Evolutionary conservation across 2,329 filamentous ascomycete species (phyloP).

Genomic region (Ploettnerulaceae sp.): DNA sequence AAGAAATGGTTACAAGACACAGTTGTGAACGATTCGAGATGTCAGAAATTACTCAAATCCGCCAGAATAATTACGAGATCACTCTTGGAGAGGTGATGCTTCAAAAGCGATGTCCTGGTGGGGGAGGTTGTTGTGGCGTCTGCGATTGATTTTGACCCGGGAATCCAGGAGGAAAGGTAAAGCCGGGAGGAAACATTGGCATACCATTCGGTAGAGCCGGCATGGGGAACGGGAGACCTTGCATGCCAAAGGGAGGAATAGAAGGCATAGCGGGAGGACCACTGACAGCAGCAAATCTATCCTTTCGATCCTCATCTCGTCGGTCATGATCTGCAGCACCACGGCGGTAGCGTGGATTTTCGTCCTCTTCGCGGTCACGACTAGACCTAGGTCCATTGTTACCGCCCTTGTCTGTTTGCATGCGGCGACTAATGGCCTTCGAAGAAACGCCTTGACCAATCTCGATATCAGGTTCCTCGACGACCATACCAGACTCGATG

Average conservation of each 20-base stretch:
- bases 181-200: slow-evolving; percentile 45
- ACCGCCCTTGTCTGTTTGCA: slow-evolving; percentile 64
- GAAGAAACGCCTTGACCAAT: slow-evolving; percentile 96
- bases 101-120: slow-evolving; percentile 26
- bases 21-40: neutral
- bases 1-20: neutral
- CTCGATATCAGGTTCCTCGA: slow-evolving; percentile 98
- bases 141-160: slow-evolving; percentile 22
- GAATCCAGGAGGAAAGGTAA: slow-evolving; percentile 31
- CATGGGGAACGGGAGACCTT: slow-evolving; percentile 38
- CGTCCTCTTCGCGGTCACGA: slow-evolving; percentile 33
- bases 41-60: neutral
- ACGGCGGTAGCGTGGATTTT: slow-evolving; percentile 24
- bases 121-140: slow-evolving; percentile 29
- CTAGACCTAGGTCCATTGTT: slow-evolving; percentile 58
- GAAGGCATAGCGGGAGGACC: slow-evolving; percentile 22
- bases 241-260: slow-evolving; percentile 26
- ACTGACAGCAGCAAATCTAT: slow-evolving; percentile 17
- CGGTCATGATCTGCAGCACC: slow-evolving; percentile 17
- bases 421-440: slow-evolving; percentile 70
- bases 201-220: slow-evolving; percentile 45
- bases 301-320: slow-evolving; percentile 20
- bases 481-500: slow-evolving; percentile 78
- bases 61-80: neutral
- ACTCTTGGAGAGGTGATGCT: neutral